These are phyloP conservation scores for Dryas alaskensis DNA, from an alignment of 306 rosid genomes.

Conservation along the genomic window DNA sequence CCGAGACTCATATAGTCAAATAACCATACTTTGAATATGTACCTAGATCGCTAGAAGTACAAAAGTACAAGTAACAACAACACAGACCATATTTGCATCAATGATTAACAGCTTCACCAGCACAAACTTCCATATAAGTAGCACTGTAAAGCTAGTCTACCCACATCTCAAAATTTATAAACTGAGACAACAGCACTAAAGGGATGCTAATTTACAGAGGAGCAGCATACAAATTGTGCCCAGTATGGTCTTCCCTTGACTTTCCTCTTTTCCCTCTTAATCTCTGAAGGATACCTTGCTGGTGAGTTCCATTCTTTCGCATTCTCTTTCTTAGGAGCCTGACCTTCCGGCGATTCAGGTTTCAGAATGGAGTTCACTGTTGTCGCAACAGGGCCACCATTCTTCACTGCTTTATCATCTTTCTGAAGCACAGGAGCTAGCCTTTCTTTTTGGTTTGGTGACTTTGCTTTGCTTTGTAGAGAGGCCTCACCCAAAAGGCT, in stretches of 20 bases:
- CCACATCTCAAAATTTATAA: neutral
- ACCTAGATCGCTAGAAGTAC: neutral
- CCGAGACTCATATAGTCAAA: constrained; percentile 1
- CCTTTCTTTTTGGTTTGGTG: constrained; percentile 44
- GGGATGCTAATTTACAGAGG: constrained; percentile 52
- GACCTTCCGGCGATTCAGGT: constrained; percentile 46
- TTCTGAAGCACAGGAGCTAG: constrained; percentile 29
- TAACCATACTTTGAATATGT: constrained; percentile 1
- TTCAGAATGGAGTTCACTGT: constrained; percentile 53
- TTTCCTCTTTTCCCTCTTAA: constrained; percentile 71
- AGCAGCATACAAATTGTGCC: constrained; percentile 82
- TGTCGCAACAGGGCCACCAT: constrained; percentile 33
- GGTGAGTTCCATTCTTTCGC: constrained; percentile 88
- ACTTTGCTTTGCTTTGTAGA: constrained; percentile 47
- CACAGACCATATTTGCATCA: neutral
- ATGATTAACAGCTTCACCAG: neutral
- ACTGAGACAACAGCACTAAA: neutral
- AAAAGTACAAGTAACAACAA: neutral
- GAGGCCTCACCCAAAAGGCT: constrained; percentile 78
- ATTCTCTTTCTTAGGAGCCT: constrained; percentile 36
- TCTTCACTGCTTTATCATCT: constrained; percentile 29
- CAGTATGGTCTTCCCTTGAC: constrained; percentile 73
- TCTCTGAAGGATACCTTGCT: constrained; percentile 65
- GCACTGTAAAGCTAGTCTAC: neutral
- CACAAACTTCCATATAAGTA: neutral